These are phyloP conservation scores for Vaccinium macrocarpon DNA, from an alignment of 148 eudicot species.

Conservation along the genomic window DNA sequence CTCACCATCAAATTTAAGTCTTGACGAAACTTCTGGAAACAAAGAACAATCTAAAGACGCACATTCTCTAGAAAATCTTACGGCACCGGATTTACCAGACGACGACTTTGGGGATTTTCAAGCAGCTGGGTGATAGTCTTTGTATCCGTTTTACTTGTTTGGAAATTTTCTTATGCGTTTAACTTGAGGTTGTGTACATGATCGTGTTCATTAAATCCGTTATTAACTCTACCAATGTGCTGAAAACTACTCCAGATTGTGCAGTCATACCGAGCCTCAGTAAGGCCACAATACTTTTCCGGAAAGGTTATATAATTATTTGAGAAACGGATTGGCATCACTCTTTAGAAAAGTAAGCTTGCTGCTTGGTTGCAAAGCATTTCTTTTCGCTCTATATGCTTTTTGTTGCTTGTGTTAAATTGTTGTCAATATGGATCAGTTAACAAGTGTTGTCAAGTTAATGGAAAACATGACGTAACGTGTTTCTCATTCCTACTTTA, in stretches of 20 bases:
- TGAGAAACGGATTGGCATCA: background rate
- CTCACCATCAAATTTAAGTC: slow-evolving; percentile 33
- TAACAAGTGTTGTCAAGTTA: background rate
- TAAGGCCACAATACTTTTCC: background rate
- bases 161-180: background rate
- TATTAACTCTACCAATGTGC: background rate
- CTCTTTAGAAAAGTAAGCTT: background rate
- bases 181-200: slow-evolving; percentile 28
- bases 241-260: background rate
- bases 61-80: slow-evolving; percentile 32
- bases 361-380: background rate
- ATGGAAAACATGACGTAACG: background rate
- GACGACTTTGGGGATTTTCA: slow-evolving; percentile 98
- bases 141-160: slow-evolving; percentile 8
- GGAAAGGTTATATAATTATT: background rate
- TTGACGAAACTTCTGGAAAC: slow-evolving; percentile 22
- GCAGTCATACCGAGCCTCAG: background rate
- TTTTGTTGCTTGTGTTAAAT: background rate
- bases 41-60: slow-evolving; percentile 32
- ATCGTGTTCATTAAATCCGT: background rate
- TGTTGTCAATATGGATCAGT: background rate
- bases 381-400: background rate
- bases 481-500: background rate
- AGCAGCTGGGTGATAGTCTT: slow-evolving; percentile 50
- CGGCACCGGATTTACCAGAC: slow-evolving; percentile 52